Conservation (phyloP, 148 eudicot species). For the Linanthus parryae region DNA sequence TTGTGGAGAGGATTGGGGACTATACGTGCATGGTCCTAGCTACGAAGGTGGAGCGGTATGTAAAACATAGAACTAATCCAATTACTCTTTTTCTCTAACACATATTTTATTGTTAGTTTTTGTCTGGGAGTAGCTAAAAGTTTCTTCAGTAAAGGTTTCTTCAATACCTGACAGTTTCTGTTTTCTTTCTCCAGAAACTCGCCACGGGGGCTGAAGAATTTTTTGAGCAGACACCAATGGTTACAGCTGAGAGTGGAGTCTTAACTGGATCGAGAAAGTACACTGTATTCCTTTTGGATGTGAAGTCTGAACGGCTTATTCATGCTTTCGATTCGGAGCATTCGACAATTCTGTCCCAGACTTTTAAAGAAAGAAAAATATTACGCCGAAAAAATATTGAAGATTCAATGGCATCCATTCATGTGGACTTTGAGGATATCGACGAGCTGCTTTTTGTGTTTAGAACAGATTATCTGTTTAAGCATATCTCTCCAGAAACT, state of each 20-base stretch:
- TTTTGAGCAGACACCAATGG: conserved; percentile 50
- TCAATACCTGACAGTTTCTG: background rate
- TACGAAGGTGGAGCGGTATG: conserved; percentile 7
- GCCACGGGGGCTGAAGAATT: conserved; percentile 40
- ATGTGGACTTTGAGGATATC: conserved; percentile 18
- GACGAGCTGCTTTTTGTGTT: conserved; percentile 51
- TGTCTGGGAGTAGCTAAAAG: background rate
- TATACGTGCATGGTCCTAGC: conserved; percentile 38
- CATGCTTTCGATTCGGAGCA: conserved; percentile 25
- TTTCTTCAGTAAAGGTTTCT: too few species aligned
- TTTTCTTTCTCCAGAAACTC: conserved; percentile 39
- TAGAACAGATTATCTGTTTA: conserved; percentile 65
- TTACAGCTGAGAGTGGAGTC: conserved; percentile 61
- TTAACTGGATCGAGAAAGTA: conserved; percentile 67
- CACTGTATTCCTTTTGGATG: conserved; percentile 64
- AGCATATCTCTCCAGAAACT: conserved; percentile 38
- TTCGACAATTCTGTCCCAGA: conserved; percentile 2
- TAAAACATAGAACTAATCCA: conserved; percentile 2
- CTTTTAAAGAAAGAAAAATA: background rate
- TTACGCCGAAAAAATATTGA: conserved; percentile 1
- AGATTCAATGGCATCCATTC: conserved; percentile 22
- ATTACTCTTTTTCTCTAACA: background rate
- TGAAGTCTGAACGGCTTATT: conserved; percentile 54
- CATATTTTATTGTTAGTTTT: background rate
- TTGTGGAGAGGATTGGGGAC: conserved; percentile 69